phyloP scores from a whole-genome alignment of 805 yeast species.

The Candida koratica region DNA sequence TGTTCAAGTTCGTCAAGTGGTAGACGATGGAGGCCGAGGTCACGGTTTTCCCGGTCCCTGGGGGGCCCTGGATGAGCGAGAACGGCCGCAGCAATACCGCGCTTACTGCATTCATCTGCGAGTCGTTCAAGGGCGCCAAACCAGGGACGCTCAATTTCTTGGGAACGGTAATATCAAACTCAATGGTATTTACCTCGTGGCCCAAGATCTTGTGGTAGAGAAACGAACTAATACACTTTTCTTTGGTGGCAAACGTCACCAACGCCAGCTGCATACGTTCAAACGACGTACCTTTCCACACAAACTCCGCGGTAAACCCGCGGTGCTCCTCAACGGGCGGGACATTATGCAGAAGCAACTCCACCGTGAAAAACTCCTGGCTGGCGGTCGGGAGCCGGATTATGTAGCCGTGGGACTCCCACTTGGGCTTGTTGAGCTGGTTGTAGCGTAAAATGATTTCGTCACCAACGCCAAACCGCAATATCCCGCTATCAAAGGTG shows the following conservation, averaged over 20 bases:
- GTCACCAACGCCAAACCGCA: conserved; percentile 81
- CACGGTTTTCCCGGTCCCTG: conserved; percentile 85
- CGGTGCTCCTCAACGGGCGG: conserved; percentile 60
- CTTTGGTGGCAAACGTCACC: conserved; percentile 63
- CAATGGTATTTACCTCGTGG: conserved; percentile 63
- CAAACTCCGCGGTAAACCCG: conserved; percentile 79
- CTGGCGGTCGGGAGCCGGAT: conserved; percentile 64
- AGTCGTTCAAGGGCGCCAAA: conserved; percentile 66
- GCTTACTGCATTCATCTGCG: conserved; percentile 76
- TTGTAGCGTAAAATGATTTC: conserved; percentile 65
- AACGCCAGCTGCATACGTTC: conserved; percentile 81
- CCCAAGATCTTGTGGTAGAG: conserved; percentile 79
- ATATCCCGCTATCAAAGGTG: conserved; percentile 58
- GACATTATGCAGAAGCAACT: conserved; percentile 40
- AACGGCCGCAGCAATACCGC: conserved; percentile 67
- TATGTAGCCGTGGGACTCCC: conserved; percentile 74
- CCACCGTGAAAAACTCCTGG: conserved; percentile 69
- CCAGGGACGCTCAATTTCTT: conserved; percentile 57
- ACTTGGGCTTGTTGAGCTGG: conserved; percentile 48
- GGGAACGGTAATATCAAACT: conserved; percentile 62
- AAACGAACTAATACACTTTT: conserved; percentile 66
- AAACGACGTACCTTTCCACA: conserved; percentile 84
- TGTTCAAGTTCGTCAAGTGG: conserved; percentile 61
- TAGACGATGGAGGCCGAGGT: conserved; percentile 86
- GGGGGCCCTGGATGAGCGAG: conserved; percentile 85